Conservation (phyloP, 2,329 filamentous ascomycete genomes). For the Trichophyton equinum region DNA sequence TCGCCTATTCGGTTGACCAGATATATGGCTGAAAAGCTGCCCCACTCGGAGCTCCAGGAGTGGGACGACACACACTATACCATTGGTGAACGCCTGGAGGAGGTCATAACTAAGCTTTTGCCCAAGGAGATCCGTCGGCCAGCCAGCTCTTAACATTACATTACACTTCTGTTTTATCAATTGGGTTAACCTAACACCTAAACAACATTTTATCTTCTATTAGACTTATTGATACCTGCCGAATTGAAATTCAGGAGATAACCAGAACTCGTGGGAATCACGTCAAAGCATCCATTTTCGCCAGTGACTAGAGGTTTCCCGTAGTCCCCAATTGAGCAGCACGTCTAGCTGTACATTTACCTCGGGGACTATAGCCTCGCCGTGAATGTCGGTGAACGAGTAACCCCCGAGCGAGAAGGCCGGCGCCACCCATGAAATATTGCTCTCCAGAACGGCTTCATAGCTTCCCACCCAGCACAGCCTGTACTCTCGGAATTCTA, state of each 20-base stretch:
- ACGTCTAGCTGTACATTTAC: not conserved
- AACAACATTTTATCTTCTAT: too few relatives aligned
- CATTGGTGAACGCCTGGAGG: conserved; percentile 4
- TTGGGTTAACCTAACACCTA: too few relatives aligned
- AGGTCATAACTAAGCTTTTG: conserved; percentile 4
- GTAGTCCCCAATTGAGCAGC: too few relatives aligned
- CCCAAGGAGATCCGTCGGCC: not conserved
- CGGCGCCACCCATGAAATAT: conserved; percentile 6
- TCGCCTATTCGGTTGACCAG: conserved; percentile 23
- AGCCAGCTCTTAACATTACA: not conserved
- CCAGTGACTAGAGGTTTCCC: too few relatives aligned
- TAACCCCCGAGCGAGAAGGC: conserved; percentile 5
- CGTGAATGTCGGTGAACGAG: conserved; percentile 5
- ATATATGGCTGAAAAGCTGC: conserved; percentile 28
- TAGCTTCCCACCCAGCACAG: conserved; percentile 8
- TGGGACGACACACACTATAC: conserved; percentile 20
- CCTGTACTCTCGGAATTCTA: conserved; percentile 10
- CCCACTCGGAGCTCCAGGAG: conserved; percentile 23
- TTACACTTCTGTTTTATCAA: not conserved
- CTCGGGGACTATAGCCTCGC: not conserved
- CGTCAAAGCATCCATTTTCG: too few relatives aligned
- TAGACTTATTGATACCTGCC: too few relatives aligned
- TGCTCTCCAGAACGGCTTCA: conserved; percentile 13
- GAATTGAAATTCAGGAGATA: too few relatives aligned
- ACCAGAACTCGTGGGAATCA: too few relatives aligned